phyloP scores from a whole-genome alignment of 352 stramenopile species.

The Thalassiosira livingstoniorum region DNA sequence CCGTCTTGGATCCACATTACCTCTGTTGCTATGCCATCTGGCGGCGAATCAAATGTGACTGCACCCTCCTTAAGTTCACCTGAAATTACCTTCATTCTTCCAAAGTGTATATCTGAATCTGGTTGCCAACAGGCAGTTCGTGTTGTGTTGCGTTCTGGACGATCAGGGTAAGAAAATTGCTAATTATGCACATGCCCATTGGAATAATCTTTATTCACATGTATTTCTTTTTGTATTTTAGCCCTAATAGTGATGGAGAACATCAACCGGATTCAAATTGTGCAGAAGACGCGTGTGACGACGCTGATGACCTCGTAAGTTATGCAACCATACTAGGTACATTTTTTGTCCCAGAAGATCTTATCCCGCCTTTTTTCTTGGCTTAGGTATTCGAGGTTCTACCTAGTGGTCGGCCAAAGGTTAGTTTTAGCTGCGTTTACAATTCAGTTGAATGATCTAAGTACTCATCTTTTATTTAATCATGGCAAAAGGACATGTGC shows the following conservation, averaged over 20 bases:
- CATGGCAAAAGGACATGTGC: conserved; percentile 60
- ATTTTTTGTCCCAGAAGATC: background rate
- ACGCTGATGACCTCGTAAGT: conserved; percentile 42
- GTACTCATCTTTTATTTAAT: no score
- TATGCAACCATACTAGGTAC: background rate
- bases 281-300: conserved; percentile 28
- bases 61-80: conserved; percentile 2
- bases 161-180: no score
- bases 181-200: no score
- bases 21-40: conserved; percentile 19
- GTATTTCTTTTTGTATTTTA: no score
- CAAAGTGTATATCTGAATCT: conserved; percentile 30
- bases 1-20: conserved; percentile 58
- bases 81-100: conserved; percentile 39
- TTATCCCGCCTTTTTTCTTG: background rate
- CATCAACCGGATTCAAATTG: conserved; percentile 19
- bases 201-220: no score
- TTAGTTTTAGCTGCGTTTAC: no score
- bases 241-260: conserved; percentile 12
- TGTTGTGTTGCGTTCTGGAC: conserved; percentile 7
- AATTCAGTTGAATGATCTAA: no score
- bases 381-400: conserved; percentile 49
- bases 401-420: conserved; percentile 25
- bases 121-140: conserved; percentile 27
- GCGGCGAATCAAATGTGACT: conserved; percentile 17